These are phyloP conservation scores for Knoxia roxburghii DNA, from an alignment of 257 asterid species.

Conservation along the genomic window DNA sequence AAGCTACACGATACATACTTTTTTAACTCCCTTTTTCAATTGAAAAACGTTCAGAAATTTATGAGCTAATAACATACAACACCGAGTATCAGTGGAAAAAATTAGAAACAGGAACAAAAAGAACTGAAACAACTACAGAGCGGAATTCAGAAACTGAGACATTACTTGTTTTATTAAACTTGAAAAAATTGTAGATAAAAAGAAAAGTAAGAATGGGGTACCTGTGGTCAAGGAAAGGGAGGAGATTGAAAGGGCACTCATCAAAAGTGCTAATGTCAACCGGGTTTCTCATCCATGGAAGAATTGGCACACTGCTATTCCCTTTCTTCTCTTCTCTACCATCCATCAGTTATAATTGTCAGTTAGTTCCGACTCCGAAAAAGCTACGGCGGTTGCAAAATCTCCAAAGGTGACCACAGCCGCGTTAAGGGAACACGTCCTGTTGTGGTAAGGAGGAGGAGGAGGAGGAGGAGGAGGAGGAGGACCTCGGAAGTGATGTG, in stretches of 20 bases:
- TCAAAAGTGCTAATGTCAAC: constrained; percentile 42
- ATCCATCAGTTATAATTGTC: constrained; percentile 9
- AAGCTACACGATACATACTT: neutral
- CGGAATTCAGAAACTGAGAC: too few relatives aligned
- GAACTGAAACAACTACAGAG: too few relatives aligned
- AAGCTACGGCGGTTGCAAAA: neutral
- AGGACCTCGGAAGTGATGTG: too few relatives aligned
- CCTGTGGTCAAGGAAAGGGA: constrained; percentile 75
- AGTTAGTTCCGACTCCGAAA: neutral
- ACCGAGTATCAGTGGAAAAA: too few relatives aligned
- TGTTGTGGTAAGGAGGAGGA: too few relatives aligned
- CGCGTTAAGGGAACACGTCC: too few relatives aligned
- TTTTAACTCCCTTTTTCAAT: neutral
- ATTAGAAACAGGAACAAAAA: too few relatives aligned
- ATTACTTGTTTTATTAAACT: too few relatives aligned
- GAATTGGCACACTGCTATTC: constrained; percentile 41
- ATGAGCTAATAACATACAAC: neutral
- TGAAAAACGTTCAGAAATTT: neutral
- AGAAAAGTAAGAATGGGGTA: constrained; percentile 9
- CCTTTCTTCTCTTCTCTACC: constrained; percentile 15
- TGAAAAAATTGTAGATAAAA: too few relatives aligned
- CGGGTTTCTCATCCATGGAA: constrained; percentile 94
- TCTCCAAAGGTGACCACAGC: neutral
- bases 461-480: too few relatives aligned
- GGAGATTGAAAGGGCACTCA: constrained; percentile 39